Percentiles rank a stretch among this genome's conserved stretches.
Evolutionary conservation across 345 rosid species (phyloP).

Genomic region (Eucalyptus polyanthemos): DNA sequence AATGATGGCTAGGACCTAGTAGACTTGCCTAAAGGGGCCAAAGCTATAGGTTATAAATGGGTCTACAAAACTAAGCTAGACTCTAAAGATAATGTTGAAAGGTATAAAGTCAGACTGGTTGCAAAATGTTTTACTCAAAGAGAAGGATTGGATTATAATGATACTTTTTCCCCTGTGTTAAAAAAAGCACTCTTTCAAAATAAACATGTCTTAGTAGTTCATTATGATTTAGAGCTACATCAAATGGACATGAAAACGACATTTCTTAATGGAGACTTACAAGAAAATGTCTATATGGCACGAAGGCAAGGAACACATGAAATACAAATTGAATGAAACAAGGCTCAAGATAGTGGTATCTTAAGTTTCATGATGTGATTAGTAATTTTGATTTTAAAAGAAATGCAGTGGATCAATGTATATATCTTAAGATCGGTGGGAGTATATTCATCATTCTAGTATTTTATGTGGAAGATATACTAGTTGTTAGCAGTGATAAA

Average conservation of each 20-base stretch:
- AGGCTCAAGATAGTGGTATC: background rate
- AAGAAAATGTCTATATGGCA: background rate
- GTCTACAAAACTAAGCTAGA: background rate
- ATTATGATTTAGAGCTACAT: background rate
- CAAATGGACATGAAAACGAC: background rate
- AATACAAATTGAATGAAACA: background rate
- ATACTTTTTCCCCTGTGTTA: background rate
- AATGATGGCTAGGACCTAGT: background rate
- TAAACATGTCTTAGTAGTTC: background rate
- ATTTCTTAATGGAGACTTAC: background rate
- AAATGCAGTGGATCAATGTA: background rate
- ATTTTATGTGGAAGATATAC: background rate
- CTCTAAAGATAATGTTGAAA: background rate
- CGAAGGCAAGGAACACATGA: background rate
- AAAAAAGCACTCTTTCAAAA: background rate
- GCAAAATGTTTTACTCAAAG: background rate
- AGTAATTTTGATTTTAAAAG: background rate
- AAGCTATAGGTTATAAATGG: background rate
- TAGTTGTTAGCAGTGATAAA: background rate
- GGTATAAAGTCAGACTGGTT: accelerated
- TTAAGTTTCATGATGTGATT: background rate
- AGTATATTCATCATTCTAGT: background rate
- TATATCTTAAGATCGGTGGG: background rate
- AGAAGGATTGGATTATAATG: background rate
- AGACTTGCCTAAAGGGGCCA: background rate